Evolutionary conservation across 2,329 filamentous ascomycete species (phyloP).

Genomic region (Zopfia rhizophila): DNA sequence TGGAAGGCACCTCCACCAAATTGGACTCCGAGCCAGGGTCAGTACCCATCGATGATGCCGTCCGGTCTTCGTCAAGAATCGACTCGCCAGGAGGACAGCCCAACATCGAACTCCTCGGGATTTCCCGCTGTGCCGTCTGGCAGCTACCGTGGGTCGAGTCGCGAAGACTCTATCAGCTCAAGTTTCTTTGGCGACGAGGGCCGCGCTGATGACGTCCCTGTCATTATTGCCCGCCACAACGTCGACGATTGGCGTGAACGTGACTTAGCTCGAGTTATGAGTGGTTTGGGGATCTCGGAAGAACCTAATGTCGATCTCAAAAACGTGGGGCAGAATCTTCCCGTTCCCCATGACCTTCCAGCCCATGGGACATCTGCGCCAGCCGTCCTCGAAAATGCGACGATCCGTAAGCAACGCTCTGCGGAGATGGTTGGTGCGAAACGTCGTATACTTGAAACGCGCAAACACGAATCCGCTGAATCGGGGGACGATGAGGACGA

Average conservation of each 20-base stretch:
- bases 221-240: slow-evolving; percentile 77
- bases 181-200: slow-evolving; percentile 91
- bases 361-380: slow-evolving; percentile 64
- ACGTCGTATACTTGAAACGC: slow-evolving; percentile 78
- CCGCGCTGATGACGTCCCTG: slow-evolving; percentile 79
- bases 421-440: slow-evolving; percentile 79
- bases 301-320: slow-evolving; percentile 60
- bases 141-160: slow-evolving; percentile 81
- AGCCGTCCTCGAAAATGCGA: slow-evolving; percentile 65
- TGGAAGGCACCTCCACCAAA: slow-evolving; percentile 85
- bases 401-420: slow-evolving; percentile 71
- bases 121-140: slow-evolving; percentile 77
- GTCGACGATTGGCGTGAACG: slow-evolving; percentile 81
- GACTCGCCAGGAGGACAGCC: slow-evolving; percentile 77
- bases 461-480: slow-evolving; percentile 78
- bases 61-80: slow-evolving; percentile 74
- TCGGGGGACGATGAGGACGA: slow-evolving; percentile 97
- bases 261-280: slow-evolving; percentile 59
- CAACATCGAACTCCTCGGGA: slow-evolving; percentile 80
- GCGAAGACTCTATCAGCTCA: slow-evolving; percentile 88
- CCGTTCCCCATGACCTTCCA: slow-evolving; percentile 39
- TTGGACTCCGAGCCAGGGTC: slow-evolving; percentile 55
- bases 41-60: slow-evolving; percentile 59
- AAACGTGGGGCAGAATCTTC: slow-evolving; percentile 35
- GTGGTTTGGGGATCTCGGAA: slow-evolving; percentile 81